Base-by-base conservation (phyloP, 768 basidiomycete genomes). In the Tricholoma furcatifolium region DNA sequence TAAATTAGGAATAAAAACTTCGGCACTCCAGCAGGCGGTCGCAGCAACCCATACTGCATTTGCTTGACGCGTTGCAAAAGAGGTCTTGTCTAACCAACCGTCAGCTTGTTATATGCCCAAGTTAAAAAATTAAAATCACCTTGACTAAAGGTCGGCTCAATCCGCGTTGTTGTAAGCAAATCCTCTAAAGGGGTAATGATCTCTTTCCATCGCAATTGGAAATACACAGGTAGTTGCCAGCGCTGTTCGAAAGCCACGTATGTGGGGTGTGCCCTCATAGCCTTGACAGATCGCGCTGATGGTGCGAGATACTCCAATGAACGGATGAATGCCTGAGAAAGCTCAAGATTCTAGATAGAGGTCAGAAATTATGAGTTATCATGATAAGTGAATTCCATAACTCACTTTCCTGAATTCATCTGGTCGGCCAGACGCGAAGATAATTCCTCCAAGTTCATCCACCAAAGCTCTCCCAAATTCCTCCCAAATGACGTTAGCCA, bases 191-290 rank as follows among this genome's bases (percentile, higher is more conserved):
- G 77, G 0, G 79, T 71, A 0, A 94, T 83, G 47, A 96, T 90
- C 63, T 97, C 96, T 69, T 97, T 97, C 93, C 95, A 96, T 40
- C 96, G 81, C 55, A 99, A 74, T 63, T 99, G 97, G 67, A 96
- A 98, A 66, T 98, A 98, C 8, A 98, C 89, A 1, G 93, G 91
- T 2, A 99, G 79, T 65, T 98, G 97, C 95, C 97, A 99, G 32
- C 93, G 81, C 55, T 82, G 78, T 63, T 88, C 83, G 64, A 98
- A 97, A 1, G 84, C 69, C 20, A 63, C 57, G 65, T 86, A 96
- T 3, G 84, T 74, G 0, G 84, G 80, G 65, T 93, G 89, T 4
- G 73, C 64, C 3, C 92, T 83, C 81, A 98, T 85, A 2, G 76
- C 73, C 54, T 83, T 74, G 8, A 95, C 79, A 2, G 90, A 80